phyloP scores from a whole-genome alignment of 1,284 basidiomycete genomes.

The Ganoderma multipileum region DNA sequence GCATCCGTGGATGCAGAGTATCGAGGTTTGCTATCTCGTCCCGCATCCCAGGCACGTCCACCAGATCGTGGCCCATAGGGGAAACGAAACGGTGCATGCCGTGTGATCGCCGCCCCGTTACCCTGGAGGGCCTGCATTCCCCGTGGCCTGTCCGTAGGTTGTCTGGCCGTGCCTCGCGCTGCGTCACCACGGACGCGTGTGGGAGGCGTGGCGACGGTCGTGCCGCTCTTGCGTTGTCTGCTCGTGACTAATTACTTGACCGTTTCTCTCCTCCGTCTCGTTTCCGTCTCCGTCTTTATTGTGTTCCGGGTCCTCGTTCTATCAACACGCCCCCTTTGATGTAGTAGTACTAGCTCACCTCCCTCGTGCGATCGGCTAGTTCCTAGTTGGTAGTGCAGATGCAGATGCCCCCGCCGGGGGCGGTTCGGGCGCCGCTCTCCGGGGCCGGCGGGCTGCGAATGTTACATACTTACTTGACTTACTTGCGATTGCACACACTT shows the following conservation, averaged over 20 bases:
- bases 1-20: constrained; percentile 83
- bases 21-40: constrained; percentile 78
- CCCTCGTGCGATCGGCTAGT: constrained; percentile 34
- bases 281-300: constrained; percentile 29
- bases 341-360: constrained; percentile 38
- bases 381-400: constrained; percentile 18
- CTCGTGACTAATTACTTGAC: constrained; percentile 19
- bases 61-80: constrained; percentile 40
- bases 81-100: constrained; percentile 35
- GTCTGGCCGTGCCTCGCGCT: background rate
- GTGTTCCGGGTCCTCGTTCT: constrained; percentile 21
- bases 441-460: constrained; percentile 33
- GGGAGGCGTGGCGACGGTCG: constrained; percentile 10
- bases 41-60: constrained; percentile 72
- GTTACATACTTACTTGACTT: constrained; percentile 32
- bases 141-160: constrained; percentile 1
- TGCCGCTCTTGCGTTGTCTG: constrained; percentile 6
- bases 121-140: constrained; percentile 7
- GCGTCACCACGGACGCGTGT: constrained; percentile 11
- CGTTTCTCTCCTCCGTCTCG: constrained; percentile 14
- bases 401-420: background rate
- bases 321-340: constrained; percentile 30
- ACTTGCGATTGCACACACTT: constrained; percentile 17
- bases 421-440: constrained; percentile 11
- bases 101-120: constrained; percentile 5